These are phyloP conservation scores for Cupressus sempervirens DNA, from an alignment of 75 land plant genomes.

Conservation along the genomic window DNA sequence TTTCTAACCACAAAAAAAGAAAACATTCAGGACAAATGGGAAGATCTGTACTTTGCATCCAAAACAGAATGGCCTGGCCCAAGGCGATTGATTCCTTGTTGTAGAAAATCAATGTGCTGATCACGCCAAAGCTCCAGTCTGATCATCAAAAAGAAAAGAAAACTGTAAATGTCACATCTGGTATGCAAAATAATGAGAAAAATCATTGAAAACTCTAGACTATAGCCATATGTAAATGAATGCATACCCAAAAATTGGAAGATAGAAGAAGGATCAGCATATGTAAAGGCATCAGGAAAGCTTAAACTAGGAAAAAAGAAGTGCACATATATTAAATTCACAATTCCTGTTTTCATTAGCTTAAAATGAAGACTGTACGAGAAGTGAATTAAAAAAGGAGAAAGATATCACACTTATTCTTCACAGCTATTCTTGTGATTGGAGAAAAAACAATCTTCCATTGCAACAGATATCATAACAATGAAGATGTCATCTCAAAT, in stretches of 20 bases:
- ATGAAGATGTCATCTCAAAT: too few species aligned
- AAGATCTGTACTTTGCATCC: slow-evolving; percentile 74
- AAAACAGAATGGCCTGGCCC: slow-evolving; percentile 53
- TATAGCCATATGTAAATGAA: neutral
- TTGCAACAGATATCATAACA: too few species aligned
- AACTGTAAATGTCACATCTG: neutral
- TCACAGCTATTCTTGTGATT: too few species aligned
- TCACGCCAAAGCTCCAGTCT: slow-evolving; percentile 83
- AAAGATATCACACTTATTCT: too few species aligned
- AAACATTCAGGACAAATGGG: neutral
- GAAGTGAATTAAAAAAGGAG: too few species aligned
- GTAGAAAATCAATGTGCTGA: slow-evolving; percentile 58
- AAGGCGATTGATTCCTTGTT: slow-evolving; percentile 43
- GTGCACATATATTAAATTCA: neutral
- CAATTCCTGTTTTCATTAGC: too few species aligned
- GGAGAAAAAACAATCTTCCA: too few species aligned
- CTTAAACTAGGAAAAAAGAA: neutral
- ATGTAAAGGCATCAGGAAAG: neutral
- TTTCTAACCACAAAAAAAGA: neutral
- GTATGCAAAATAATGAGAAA: neutral
- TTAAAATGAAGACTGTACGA: too few species aligned
- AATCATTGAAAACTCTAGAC: neutral
- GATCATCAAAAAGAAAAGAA: slow-evolving; percentile 1
- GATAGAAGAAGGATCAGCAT: neutral
- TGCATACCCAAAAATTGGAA: neutral